phyloP scores from a whole-genome alignment of 352 stramenopile species.

The Phytopythium cucurbitacearum region DNA sequence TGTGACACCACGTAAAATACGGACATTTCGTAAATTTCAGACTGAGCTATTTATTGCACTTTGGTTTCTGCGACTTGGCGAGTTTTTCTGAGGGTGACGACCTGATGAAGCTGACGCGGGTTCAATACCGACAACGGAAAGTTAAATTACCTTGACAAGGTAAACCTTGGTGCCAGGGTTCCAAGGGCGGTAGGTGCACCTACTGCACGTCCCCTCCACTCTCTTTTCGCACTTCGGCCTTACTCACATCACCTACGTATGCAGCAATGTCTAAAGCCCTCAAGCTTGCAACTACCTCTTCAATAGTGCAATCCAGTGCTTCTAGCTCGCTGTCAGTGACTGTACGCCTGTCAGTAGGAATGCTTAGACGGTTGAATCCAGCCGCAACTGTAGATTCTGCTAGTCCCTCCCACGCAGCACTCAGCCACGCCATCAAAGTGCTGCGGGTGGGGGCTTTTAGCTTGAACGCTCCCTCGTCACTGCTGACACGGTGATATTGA shows the following conservation, averaged over 20 bases:
- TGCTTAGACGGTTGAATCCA: too few species aligned
- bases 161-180: conserved; percentile 7
- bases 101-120: neutral
- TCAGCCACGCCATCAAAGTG: too few species aligned
- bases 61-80: neutral
- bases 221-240: neutral
- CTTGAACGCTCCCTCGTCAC: too few species aligned
- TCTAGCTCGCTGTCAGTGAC: too few species aligned
- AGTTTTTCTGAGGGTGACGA: neutral
- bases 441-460: too few species aligned
- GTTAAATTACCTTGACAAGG: conserved; percentile 25
- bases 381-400: too few species aligned
- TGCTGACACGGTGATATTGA: too few species aligned
- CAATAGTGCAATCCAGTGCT: too few species aligned
- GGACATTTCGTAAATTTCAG: neutral
- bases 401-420: too few species aligned
- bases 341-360: too few species aligned
- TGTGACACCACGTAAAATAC: neutral
- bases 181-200: conserved; percentile 8
- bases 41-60: neutral
- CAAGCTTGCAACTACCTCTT: neutral
- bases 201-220: conserved; percentile 4
- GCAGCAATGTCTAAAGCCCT: neutral
- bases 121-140: conserved; percentile 1
- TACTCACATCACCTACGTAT: neutral